Evolutionary conservation across 495 filamentous ascomycete species (phyloP).

Genomic region (Annulohypoxylon moriforme): DNA sequence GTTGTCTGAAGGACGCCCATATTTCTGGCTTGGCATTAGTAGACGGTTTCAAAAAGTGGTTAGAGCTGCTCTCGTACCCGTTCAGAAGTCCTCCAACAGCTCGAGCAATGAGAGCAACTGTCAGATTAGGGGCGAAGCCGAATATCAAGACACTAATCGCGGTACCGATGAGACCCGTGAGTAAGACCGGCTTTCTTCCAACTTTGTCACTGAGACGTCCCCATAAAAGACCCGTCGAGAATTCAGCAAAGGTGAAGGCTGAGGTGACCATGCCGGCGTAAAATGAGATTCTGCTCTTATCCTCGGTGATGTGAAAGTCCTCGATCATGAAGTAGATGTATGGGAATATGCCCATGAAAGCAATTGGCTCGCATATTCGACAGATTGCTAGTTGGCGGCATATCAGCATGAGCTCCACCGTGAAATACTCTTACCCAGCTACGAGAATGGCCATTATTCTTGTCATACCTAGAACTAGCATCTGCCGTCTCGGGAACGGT

Average conservation of each 20-base stretch:
- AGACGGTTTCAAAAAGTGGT: neutral
- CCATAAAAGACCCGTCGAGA: conserved; percentile 90
- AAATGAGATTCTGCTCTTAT: conserved; percentile 82
- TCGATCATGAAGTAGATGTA: conserved; percentile 99
- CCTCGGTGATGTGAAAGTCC: conserved; percentile 85
- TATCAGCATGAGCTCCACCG: conserved; percentile 50
- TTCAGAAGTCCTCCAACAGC: conserved; percentile 93
- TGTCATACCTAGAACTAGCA: conserved; percentile 77
- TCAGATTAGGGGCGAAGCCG: conserved; percentile 87
- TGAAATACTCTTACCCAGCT: conserved; percentile 17
- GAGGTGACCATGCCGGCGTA: conserved; percentile 98
- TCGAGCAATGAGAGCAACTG: conserved; percentile 85
- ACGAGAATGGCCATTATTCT: conserved; percentile 10
- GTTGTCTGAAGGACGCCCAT: conserved; percentile 96
- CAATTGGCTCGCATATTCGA: conserved; percentile 97
- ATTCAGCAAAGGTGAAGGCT: conserved; percentile 95
- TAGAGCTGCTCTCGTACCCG: conserved; percentile 67
- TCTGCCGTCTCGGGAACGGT: conserved; percentile 67
- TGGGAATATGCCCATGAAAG: conserved; percentile 99
- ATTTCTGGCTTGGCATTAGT: conserved; percentile 64
- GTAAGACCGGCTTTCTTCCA: conserved; percentile 90
- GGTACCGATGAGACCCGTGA: conserved; percentile 88
- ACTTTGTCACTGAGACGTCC: conserved; percentile 91
- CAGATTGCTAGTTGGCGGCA: conserved; percentile 73
- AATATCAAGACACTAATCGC: conserved; percentile 94